These are phyloP conservation scores for Cephaloascus fragrans DNA, from an alignment of 805 yeast species.

Conservation along the genomic window DNA sequence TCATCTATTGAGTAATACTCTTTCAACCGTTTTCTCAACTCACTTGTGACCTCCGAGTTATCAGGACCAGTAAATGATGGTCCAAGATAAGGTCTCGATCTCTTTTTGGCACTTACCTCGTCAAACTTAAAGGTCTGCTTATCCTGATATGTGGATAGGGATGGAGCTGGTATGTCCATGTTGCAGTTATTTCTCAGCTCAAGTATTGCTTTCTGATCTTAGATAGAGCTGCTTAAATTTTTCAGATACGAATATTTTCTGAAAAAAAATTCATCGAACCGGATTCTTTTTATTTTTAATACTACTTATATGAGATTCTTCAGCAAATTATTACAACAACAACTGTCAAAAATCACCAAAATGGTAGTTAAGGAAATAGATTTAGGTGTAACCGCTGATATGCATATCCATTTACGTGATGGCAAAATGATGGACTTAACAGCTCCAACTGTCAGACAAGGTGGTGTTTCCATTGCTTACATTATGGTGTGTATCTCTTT, in stretches of 20 bases:
- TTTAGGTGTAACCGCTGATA: conserved; percentile 74
- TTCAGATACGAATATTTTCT: too few relatives aligned
- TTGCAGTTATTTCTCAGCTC: too few relatives aligned
- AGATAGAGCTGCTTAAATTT: too few relatives aligned
- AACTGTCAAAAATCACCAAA: not conserved
- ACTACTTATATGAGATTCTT: too few relatives aligned
- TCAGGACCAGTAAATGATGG: too few relatives aligned
- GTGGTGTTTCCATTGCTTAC: conserved; percentile 87
- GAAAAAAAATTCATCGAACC: too few relatives aligned
- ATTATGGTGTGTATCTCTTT: conserved; percentile 44
- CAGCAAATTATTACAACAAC: too few relatives aligned
- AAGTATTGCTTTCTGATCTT: too few relatives aligned
- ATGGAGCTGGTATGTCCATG: conserved; percentile 68
- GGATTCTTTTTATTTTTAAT: too few relatives aligned
- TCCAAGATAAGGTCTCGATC: conserved; percentile 16
- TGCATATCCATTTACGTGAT: conserved; percentile 94
- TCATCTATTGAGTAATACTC: conserved; percentile 48
- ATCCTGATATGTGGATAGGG: conserved; percentile 65
- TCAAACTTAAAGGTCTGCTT: conserved; percentile 44
- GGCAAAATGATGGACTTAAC: conserved; percentile 88
- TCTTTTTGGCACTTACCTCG: conserved; percentile 18
- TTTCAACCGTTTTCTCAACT: conserved; percentile 22
- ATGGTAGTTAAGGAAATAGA: conserved; percentile 23
- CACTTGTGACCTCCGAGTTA: conserved; percentile 10
- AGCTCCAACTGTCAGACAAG: conserved; percentile 81